phyloP scores from a whole-genome alignment of 768 basidiomycete genomes.

The Kockovaella imperatae region DNA sequence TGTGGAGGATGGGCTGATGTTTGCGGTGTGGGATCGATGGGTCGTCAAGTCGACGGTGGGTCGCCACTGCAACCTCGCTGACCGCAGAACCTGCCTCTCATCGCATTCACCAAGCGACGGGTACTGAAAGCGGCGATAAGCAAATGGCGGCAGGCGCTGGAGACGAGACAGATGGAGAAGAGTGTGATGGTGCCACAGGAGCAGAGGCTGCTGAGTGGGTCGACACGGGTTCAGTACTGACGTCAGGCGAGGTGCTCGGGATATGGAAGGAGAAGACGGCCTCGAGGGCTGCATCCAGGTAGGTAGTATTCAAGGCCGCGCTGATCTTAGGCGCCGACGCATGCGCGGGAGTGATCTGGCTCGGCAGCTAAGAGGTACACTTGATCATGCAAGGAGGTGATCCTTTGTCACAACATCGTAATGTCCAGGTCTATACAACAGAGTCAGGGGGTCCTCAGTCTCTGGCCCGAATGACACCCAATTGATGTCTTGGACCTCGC shows the following conservation, averaged over 20 bases:
- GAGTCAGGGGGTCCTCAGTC: constrained; percentile 51
- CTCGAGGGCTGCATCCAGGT: constrained; percentile 3
- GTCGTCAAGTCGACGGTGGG: constrained; percentile 20
- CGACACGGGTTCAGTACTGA: constrained; percentile 2
- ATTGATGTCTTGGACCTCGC: constrained; percentile 45
- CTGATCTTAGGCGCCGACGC: not conserved
- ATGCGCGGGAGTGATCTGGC: constrained; percentile 21
- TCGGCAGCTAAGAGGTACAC: constrained; percentile 13
- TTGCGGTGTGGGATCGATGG: constrained; percentile 35
- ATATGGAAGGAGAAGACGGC: constrained; percentile 11
- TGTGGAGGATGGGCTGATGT: constrained; percentile 34
- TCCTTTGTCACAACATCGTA: constrained; percentile 62
- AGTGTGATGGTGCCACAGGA: constrained; percentile 3
- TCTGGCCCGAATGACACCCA: constrained; percentile 47
- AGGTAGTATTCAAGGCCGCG: not conserved
- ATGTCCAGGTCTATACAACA: constrained; percentile 80
- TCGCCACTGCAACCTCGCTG: not conserved
- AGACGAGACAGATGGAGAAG: constrained; percentile 3
- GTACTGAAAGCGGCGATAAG: constrained; percentile 12
- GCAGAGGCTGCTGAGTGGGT: constrained; percentile 12
- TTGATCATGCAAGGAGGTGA: constrained; percentile 14
- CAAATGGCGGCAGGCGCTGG: constrained; percentile 5
- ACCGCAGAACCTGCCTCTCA: constrained; percentile 11
- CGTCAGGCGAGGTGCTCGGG: constrained; percentile 9
- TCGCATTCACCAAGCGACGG: constrained; percentile 13